Conservation (phyloP, 106 monocot genomes). For the Dactylorhiza incarnata region DNA sequence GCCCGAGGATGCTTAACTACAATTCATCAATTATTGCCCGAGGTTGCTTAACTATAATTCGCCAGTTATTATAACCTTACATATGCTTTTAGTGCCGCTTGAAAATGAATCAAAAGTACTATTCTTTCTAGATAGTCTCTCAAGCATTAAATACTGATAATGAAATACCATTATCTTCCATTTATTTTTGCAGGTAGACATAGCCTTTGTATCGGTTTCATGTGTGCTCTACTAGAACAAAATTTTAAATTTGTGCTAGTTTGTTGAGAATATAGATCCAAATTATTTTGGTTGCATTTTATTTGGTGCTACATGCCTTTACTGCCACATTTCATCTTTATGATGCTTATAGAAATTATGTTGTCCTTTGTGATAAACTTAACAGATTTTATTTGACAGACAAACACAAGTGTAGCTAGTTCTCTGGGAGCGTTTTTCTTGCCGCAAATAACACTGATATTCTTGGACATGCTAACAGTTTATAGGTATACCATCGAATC, state of each 20-base stretch:
- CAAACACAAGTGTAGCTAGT: conserved; percentile 91
- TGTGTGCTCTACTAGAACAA: background rate
- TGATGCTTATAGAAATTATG: background rate
- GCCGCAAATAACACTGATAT: conserved; percentile 87
- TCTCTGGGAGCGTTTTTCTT: conserved; percentile 88
- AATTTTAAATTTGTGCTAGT: background rate
- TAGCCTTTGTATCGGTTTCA: background rate
- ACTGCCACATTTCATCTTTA: background rate
- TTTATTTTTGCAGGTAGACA: background rate
- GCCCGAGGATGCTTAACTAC: background rate
- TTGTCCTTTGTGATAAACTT: conserved; percentile 2
- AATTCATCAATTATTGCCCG: background rate
- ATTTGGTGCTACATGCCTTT: background rate
- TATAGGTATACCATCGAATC: conserved; percentile 50
- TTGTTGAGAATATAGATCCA: background rate
- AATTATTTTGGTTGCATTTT: background rate
- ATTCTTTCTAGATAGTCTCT: background rate
- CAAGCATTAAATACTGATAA: background rate
- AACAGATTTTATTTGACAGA: conserved; percentile 41
- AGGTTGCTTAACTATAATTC: too few species aligned
- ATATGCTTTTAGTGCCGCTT: background rate
- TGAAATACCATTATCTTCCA: background rate
- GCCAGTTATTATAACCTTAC: too few species aligned
- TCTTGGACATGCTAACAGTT: conserved; percentile 98
- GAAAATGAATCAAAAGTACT: background rate